A percentile compares a stretch with the other conserved stretches of the same genome.
These are phyloP conservation scores for Hypericum perforatum DNA, from an alignment of 345 rosid species.

Conservation along the genomic window DNA sequence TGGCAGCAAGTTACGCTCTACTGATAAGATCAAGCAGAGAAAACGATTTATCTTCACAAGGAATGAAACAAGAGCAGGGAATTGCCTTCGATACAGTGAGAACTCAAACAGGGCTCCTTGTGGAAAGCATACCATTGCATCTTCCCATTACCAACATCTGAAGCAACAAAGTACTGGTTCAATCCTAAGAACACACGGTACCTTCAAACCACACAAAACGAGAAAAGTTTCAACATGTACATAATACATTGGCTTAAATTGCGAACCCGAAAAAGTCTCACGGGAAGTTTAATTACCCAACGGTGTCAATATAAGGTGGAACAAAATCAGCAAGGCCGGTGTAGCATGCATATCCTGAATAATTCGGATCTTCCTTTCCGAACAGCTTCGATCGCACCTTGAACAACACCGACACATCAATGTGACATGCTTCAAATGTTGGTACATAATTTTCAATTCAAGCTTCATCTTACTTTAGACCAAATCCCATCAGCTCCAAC, in stretches of 20 bases:
- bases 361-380: constrained; percentile 15
- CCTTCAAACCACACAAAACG: constrained; percentile 14
- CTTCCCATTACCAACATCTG: constrained; percentile 22
- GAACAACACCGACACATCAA: not conserved
- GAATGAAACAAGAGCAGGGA: too few relatives aligned
- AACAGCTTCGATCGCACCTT: constrained; percentile 15
- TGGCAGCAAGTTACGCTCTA: not conserved
- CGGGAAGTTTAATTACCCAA: constrained; percentile 6
- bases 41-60: not conserved
- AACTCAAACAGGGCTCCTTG: constrained; percentile 9
- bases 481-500: constrained; percentile 19
- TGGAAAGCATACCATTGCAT: constrained; percentile 26
- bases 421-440: too few relatives aligned
- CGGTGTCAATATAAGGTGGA: constrained; percentile 9
- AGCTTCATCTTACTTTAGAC: constrained; percentile 8
- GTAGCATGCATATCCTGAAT: constrained; percentile 19
- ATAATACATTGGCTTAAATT: not conserved
- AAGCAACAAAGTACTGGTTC: constrained; percentile 22
- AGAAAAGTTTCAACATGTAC: constrained; percentile 1
- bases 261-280: too few relatives aligned
- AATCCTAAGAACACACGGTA: constrained; percentile 21
- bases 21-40: not conserved
- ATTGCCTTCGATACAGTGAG: constrained; percentile 14
- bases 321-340: constrained; percentile 15
- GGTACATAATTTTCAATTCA: not conserved